Evolutionary conservation across 2,329 filamentous ascomycete genomes (phyloP).

Genomic region (Lojkania enalia): DNA sequence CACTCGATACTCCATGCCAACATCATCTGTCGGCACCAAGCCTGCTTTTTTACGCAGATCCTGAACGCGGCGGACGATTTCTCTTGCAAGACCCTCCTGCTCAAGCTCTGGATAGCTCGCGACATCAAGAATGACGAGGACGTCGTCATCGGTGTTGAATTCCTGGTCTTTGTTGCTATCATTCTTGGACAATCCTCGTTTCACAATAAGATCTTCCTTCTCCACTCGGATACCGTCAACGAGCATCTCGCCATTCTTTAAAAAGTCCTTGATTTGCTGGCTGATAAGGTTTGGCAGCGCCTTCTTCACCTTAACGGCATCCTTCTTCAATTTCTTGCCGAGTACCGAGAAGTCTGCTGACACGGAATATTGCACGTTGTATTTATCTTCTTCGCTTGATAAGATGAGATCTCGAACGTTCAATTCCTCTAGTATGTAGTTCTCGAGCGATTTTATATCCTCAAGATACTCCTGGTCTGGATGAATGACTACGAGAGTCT

Average conservation of each 20-base stretch:
- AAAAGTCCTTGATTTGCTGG: conserved; percentile 78
- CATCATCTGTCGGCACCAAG: conserved; percentile 86
- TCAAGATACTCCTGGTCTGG: conserved; percentile 79
- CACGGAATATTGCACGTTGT: conserved; percentile 89
- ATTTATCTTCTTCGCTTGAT: conserved; percentile 83
- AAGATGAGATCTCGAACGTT: conserved; percentile 86
- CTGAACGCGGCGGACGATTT: conserved; percentile 92
- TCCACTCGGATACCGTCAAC: conserved; percentile 86
- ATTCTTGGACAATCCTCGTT: conserved; percentile 75
- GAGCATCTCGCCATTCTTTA: conserved; percentile 71
- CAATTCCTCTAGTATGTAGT: conserved; percentile 89
- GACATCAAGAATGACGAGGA: conserved; percentile 87
- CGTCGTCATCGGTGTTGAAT: conserved; percentile 84
- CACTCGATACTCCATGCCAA: conserved; percentile 91
- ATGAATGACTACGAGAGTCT: conserved; percentile 87
- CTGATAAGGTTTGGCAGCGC: conserved; percentile 78
- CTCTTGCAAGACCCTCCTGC: conserved; percentile 84
- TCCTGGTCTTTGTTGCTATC: conserved; percentile 74
- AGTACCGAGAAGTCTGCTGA: conserved; percentile 90
- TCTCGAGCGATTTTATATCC: conserved; percentile 81
- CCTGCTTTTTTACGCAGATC: conserved; percentile 91
- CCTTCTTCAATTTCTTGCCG: conserved; percentile 97
- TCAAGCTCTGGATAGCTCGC: conserved; percentile 82
- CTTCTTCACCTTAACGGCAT: conserved; percentile 88
- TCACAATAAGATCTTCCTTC: conserved; percentile 81